Evolutionary conservation across 805 yeast species (phyloP), one percentile per base, ranked within the genome.

Genomic region (Zygosaccharomyces siamensis): DNA sequence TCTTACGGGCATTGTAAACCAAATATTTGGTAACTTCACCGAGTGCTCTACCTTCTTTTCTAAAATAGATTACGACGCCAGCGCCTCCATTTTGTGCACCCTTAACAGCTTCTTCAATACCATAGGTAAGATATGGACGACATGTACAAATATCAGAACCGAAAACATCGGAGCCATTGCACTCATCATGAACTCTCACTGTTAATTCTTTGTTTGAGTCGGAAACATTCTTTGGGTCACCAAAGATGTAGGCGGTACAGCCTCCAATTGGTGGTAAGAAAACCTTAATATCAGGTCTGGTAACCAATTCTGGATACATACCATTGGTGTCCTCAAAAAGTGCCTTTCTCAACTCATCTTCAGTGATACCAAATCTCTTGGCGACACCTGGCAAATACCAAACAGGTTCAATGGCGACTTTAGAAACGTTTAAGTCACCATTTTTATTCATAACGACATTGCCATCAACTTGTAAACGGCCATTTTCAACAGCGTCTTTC

Each of bases 371-470:
- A 58, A 81, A 77, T 58, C 84, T 76, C 61, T 78, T 72, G 24
- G 86, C 87, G 50, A 81, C 83, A 24, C 84, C 85, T 2, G 87
- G 87, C 49, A 81, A 69, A 57, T 79, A 75, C 86, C 87, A 81
- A 35, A 81, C 86, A 14, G 86, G 86, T 58, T 81, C 87, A 36
- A 80, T 80, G 3, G 87, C 87, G 50, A 81, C 72, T 60, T 81
- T 81, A 30, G 84, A 76, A 35, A 79, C 82, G 31, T 77, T 77
- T 60, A 81, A 66, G 54, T 81, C 86, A 56, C 87, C 87, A 50
- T 74, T 66, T 31, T 71, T 68, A 65, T 81, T 81, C 51, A 80
- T 66, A 27, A 81, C 86, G 54, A 81, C 64, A 33, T 77, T 70
- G 48, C 86, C 86, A 60, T 81, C 87, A 27, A 83, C 81, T 47